Conservation (phyloP, 1,139 yeast species). For the Yamadazyma atmosphaerica region DNA sequence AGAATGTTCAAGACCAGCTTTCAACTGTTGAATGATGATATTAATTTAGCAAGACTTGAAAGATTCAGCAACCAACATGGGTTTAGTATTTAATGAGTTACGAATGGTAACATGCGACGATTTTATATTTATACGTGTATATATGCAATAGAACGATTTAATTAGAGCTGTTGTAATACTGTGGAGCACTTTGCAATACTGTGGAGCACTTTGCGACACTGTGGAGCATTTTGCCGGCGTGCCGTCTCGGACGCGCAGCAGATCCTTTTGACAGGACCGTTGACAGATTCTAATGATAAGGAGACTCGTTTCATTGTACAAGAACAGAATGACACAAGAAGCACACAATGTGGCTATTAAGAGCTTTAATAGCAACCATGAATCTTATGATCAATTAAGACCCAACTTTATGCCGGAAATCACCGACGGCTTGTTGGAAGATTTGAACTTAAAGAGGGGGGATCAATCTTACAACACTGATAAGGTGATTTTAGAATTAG, state of each 20-base stretch:
- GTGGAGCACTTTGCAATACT: too few relatives aligned
- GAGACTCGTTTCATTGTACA: not conserved
- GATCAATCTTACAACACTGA: constrained; percentile 17
- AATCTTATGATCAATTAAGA: constrained; percentile 54
- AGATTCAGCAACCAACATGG: not conserved
- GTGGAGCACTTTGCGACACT: not conserved
- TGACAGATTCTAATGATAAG: not conserved
- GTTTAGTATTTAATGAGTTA: not conserved
- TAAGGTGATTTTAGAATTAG: constrained; percentile 51
- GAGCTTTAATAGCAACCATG: constrained; percentile 56
- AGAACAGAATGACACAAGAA: constrained; percentile 12
- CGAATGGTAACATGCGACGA: not conserved
- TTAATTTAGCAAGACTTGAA: constrained; percentile 18
- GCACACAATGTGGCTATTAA: constrained; percentile 38
- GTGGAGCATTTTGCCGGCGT: not conserved
- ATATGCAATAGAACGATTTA: not conserved
- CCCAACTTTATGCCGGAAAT: constrained; percentile 53
- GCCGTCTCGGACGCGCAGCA: not conserved
- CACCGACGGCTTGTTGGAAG: constrained; percentile 46
- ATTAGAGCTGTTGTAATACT: too few relatives aligned
- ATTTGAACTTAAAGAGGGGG: constrained; percentile 29
- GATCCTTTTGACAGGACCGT: not conserved
- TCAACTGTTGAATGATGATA: constrained; percentile 18
- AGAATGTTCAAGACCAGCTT: constrained; percentile 19
- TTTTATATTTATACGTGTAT: constrained; percentile 3